phyloP scores from a whole-genome alignment of 2,329 filamentous ascomycete genomes.

The Aspergillus hiratsukae region DNA sequence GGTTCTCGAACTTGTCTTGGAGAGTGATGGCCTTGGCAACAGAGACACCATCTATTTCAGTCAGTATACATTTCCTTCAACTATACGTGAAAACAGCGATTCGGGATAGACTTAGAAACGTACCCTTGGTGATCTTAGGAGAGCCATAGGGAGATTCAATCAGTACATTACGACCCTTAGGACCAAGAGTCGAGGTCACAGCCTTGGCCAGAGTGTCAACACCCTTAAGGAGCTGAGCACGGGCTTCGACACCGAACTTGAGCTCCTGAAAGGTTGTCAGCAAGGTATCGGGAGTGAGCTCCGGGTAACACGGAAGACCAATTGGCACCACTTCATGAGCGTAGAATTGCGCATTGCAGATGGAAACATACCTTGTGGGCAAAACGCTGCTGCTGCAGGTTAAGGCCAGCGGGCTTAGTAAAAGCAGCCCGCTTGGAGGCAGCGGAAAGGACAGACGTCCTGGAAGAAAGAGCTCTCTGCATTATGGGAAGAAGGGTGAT shows the following conservation, averaged over 20 bases:
- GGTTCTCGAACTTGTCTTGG: slow-evolving; percentile 99
- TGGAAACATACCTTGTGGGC: slow-evolving; percentile 78
- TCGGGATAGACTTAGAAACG: slow-evolving; percentile 25
- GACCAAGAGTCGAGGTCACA: slow-evolving; percentile 91
- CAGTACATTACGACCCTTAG: slow-evolving; percentile 96
- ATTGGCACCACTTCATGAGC: not conserved
- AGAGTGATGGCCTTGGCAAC: slow-evolving; percentile 85
- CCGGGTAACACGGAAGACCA: slow-evolving; percentile 20
- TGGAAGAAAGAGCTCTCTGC: slow-evolving; percentile 90
- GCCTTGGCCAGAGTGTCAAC: slow-evolving; percentile 96
- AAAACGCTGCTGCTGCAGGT: slow-evolving; percentile 86
- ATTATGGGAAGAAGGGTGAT: slow-evolving; percentile 54
- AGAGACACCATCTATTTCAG: slow-evolving; percentile 69
- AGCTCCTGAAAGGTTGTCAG: slow-evolving; percentile 64
- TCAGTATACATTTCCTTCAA: slow-evolving; percentile 16
- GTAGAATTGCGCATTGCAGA: slow-evolving; percentile 1
- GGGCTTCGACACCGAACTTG: slow-evolving; percentile 94
- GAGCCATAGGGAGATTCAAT: slow-evolving; percentile 99
- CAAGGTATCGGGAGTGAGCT: slow-evolving; percentile 7
- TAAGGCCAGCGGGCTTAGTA: slow-evolving; percentile 60
- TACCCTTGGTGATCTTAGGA: slow-evolving; percentile 99
- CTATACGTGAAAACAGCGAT: slow-evolving; percentile 3
- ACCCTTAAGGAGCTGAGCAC: slow-evolving; percentile 83
- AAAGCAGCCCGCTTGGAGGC: slow-evolving; percentile 54
- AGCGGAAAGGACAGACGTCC: slow-evolving; percentile 72